A percentile compares a stretch with the other conserved stretches of the same genome.
These are phyloP conservation scores for Endoconidiophora laricicola DNA, from an alignment of 2,329 filamentous ascomycete species.

Conservation along the genomic window DNA sequence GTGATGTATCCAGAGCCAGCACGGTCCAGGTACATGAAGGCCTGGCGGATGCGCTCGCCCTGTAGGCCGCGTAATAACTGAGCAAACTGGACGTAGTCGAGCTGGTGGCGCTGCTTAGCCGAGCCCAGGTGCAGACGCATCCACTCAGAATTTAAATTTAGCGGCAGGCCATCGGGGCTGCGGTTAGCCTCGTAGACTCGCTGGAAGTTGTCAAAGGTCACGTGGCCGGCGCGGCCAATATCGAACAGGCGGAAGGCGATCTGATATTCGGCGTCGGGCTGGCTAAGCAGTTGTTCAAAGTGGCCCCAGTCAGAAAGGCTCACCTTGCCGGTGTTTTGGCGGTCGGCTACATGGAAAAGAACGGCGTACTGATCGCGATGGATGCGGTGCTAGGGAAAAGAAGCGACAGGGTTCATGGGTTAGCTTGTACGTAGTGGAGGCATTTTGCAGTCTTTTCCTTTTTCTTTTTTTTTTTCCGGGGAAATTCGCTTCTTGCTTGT, in stretches of 20 bases:
- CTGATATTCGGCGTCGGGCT: conserved; percentile 96
- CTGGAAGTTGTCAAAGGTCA: conserved; percentile 82
- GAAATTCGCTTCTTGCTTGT: neutral
- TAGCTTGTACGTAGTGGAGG: neutral
- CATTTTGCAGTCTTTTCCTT: too few species aligned
- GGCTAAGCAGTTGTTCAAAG: conserved; percentile 84
- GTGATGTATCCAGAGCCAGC: conserved; percentile 90
- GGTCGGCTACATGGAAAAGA: conserved; percentile 82
- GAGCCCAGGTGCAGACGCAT: conserved; percentile 83
- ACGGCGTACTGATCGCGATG: conserved; percentile 88
- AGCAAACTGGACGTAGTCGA: conserved; percentile 92
- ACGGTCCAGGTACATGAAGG: conserved; percentile 81
- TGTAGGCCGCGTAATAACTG: conserved; percentile 95
- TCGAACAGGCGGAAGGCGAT: conserved; percentile 97
- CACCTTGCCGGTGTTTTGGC: conserved; percentile 54
- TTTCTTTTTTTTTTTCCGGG: neutral
- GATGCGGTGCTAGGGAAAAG: conserved; percentile 68
- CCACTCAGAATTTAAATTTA: conserved; percentile 97
- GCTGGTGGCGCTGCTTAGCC: conserved; percentile 71
- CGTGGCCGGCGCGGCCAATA: conserved; percentile 61
- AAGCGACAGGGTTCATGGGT: conserved; percentile 1
- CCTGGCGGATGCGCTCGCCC: conserved; percentile 88
- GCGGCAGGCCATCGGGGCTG: conserved; percentile 68
- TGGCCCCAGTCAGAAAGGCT: conserved; percentile 74
- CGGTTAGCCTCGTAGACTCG: conserved; percentile 77